A percentile compares a stretch with the other conserved stretches of the same genome.
Evolutionary conservation across 371 early-diverging fungal species (phyloP).

Genomic region (Fennellomyces sp.): DNA sequence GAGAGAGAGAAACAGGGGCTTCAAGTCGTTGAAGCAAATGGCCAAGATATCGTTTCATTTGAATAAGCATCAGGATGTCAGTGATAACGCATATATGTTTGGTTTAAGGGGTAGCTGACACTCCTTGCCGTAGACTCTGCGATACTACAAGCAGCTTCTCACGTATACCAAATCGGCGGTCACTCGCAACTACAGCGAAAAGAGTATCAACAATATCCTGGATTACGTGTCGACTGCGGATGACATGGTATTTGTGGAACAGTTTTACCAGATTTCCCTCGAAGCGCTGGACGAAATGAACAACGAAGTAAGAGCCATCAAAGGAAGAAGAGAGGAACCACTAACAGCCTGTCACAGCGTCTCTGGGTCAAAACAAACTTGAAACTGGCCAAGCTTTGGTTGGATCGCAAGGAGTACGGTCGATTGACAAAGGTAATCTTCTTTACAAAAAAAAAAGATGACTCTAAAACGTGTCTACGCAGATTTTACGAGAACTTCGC

Average conservation of each 20-base stretch:
- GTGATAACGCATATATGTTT: too few relatives aligned
- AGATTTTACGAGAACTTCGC: conserved; percentile 79
- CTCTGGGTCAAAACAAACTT: conserved; percentile 91
- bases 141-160: conserved; percentile 78
- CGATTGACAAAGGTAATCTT: conserved; percentile 63
- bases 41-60: conserved; percentile 83
- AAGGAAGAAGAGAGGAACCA: neutral
- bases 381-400: conserved; percentile 88
- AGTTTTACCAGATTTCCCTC: conserved; percentile 83
- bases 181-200: conserved; percentile 92
- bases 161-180: conserved; percentile 83
- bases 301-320: conserved; percentile 66
- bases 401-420: conserved; percentile 83
- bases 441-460: neutral
- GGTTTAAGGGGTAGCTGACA: too few relatives aligned
- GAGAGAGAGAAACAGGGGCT: conserved; percentile 93
- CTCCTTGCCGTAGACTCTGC: conserved; percentile 81
- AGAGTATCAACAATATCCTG: conserved; percentile 93
- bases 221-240: conserved; percentile 80
- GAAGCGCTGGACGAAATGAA: conserved; percentile 73
- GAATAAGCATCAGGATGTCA: conserved; percentile 66
- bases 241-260: conserved; percentile 81
- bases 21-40: conserved; percentile 94
- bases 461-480: neutral
- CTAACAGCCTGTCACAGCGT: too few relatives aligned